These are phyloP conservation scores for Solidago caesia DNA, from an alignment of 129 eudicot species.

Conservation along the genomic window DNA sequence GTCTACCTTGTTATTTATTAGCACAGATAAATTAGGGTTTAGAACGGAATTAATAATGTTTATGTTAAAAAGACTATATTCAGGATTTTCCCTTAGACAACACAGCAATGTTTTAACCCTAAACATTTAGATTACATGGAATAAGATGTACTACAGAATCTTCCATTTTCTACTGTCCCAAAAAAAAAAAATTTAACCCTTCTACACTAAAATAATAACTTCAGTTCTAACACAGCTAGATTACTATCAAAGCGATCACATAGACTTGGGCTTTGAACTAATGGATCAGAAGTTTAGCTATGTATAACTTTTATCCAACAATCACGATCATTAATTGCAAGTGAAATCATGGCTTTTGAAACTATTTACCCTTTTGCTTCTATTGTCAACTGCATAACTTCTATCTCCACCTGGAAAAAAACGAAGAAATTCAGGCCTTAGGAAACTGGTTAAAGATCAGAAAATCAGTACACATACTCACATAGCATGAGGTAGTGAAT, in stretches of 20 bases:
- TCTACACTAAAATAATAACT: background rate
- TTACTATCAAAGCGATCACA: background rate
- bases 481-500: background rate
- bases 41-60: background rate
- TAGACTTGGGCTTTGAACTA: too few species aligned
- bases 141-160: background rate
- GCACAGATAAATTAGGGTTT: background rate
- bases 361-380: slow-evolving; percentile 51
- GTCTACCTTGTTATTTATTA: background rate
- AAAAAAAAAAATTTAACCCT: background rate
- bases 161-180: background rate
- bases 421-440: background rate
- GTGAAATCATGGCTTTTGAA: background rate
- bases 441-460: slow-evolving; percentile 14
- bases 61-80: background rate
- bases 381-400: slow-evolving; percentile 39
- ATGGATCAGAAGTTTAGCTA: background rate
- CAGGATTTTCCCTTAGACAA: background rate
- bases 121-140: background rate
- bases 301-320: background rate
- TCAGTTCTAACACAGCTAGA: background rate
- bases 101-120: background rate
- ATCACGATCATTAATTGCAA: background rate
- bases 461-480: background rate
- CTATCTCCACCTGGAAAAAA: slow-evolving; percentile 46